Evolutionary conservation across 768 basidiomycete species (phyloP).

Genomic region (Tricholoma flavovirens): DNA sequence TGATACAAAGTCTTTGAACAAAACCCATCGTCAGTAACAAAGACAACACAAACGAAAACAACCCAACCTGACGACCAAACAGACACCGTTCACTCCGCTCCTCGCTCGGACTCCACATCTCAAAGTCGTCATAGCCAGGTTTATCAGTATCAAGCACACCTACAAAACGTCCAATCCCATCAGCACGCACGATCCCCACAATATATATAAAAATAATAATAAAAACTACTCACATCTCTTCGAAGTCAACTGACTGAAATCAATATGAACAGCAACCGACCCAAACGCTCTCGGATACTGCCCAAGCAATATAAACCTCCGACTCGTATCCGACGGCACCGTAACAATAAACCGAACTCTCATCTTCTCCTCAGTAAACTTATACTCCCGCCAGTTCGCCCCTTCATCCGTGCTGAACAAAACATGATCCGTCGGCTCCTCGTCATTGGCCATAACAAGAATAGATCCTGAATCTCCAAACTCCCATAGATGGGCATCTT

Average conservation of each 20-base stretch:
- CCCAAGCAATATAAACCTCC: slow-evolving; percentile 86
- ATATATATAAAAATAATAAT: neutral
- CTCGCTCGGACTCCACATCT: slow-evolving; percentile 94
- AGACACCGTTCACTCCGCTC: slow-evolving; percentile 83
- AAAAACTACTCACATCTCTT: slow-evolving; percentile 57
- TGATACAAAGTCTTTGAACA: slow-evolving; percentile 81
- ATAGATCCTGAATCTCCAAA: slow-evolving; percentile 97
- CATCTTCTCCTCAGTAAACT: slow-evolving; percentile 66
- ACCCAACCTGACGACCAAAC: slow-evolving; percentile 80
- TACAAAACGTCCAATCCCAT: slow-evolving; percentile 21
- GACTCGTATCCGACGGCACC: slow-evolving; percentile 84
- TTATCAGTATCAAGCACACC: slow-evolving; percentile 66
- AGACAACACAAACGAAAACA: neutral
- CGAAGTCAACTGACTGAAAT: slow-evolving; percentile 76
- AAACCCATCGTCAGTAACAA: neutral
- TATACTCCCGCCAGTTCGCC: slow-evolving; percentile 79
- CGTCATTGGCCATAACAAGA: slow-evolving; percentile 92
- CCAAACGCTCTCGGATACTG: slow-evolving; percentile 39
- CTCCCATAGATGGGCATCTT: slow-evolving; percentile 96
- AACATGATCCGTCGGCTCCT: slow-evolving; percentile 85
- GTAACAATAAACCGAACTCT: slow-evolving; percentile 77
- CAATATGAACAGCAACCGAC: slow-evolving; percentile 76
- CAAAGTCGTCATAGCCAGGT: slow-evolving; percentile 87
- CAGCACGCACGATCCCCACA: neutral
- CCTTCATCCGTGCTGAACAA: slow-evolving; percentile 91